A percentile compares a stretch with the other conserved stretches of the same genome.
Conservation (phyloP, 108 stramenopile genomes). For the Epithemia pelagica region DNA sequence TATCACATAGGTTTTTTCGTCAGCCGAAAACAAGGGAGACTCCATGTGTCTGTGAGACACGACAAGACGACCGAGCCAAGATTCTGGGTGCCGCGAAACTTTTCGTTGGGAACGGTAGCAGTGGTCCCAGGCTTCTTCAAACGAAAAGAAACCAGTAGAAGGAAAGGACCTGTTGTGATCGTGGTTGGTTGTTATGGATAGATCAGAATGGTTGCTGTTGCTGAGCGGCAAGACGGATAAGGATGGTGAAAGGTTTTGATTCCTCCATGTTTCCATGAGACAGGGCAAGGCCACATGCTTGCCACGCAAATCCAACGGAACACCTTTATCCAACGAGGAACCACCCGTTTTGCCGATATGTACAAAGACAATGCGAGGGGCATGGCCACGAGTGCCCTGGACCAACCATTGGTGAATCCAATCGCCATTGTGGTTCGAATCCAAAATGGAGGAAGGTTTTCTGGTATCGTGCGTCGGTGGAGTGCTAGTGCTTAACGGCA, state of each 20-base stretch:
- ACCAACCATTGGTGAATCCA: not conserved
- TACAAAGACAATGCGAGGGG: conserved; percentile 10
- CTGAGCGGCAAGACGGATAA: not conserved
- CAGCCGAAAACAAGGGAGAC: not conserved
- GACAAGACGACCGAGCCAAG: not conserved
- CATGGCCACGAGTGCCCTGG: not conserved
- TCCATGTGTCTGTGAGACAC: not conserved
- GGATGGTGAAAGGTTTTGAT: not conserved
- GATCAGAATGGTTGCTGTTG: not conserved
- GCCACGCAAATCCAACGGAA: not conserved
- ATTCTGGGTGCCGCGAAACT: not conserved
- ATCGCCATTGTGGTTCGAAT: too few relatives aligned
- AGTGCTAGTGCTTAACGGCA: too few relatives aligned
- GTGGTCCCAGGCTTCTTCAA: not conserved
- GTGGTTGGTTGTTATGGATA: not conserved
- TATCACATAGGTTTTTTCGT: not conserved
- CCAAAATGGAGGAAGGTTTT: too few relatives aligned
- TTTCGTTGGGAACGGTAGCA: too few relatives aligned
- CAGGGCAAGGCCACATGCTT: not conserved
- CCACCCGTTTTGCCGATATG: conserved; percentile 27
- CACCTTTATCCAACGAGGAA: not conserved
- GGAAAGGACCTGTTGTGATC: not conserved
- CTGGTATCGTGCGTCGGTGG: too few relatives aligned
- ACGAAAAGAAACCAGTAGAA: not conserved
- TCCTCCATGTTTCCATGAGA: not conserved